These are phyloP conservation scores for Phanerodontia chrysosporium DNA, from an alignment of 768 basidiomycete species.

Conservation along the genomic window DNA sequence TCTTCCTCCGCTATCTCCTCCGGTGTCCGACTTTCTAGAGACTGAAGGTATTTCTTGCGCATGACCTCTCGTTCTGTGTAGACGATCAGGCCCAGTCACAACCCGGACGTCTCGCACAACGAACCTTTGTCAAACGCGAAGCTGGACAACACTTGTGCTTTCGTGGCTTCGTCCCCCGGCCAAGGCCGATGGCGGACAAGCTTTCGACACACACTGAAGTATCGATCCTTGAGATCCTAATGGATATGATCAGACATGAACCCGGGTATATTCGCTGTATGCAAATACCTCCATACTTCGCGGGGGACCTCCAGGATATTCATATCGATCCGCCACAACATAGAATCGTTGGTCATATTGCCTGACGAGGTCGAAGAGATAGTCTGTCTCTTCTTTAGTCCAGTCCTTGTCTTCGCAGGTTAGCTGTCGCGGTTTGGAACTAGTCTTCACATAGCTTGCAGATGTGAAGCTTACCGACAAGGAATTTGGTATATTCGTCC, in stretches of 20 bases:
- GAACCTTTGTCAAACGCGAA: conserved; percentile 88
- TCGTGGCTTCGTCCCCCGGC: conserved; percentile 73
- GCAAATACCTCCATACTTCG: conserved; percentile 70
- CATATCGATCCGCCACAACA: conserved; percentile 87
- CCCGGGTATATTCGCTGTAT: no score
- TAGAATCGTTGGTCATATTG: conserved; percentile 90
- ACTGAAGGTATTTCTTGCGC: conserved; percentile 82
- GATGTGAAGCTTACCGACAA: conserved; percentile 53
- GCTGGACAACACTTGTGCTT: conserved; percentile 59
- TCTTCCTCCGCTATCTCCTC: conserved; percentile 95
- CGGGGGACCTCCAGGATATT: conserved; percentile 49
- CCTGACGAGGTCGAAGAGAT: conserved; percentile 75
- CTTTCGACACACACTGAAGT: conserved; percentile 87
- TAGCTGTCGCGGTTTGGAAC: background rate
- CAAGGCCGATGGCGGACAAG: conserved; percentile 83
- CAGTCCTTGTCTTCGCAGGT: conserved; percentile 64
- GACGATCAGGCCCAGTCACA: background rate
- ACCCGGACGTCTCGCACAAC: conserved; percentile 4
- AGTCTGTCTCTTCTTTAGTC: conserved; percentile 92
- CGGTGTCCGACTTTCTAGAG: conserved; percentile 83
- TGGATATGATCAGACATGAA: no score
- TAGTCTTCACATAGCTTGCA: background rate
- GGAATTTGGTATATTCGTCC: conserved; percentile 80
- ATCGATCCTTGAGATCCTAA: conserved; percentile 91
- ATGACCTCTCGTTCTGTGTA: conserved; percentile 74